Conservation (phyloP, 192 early-diverging fungal species). For the Podila minutissima region DNA sequence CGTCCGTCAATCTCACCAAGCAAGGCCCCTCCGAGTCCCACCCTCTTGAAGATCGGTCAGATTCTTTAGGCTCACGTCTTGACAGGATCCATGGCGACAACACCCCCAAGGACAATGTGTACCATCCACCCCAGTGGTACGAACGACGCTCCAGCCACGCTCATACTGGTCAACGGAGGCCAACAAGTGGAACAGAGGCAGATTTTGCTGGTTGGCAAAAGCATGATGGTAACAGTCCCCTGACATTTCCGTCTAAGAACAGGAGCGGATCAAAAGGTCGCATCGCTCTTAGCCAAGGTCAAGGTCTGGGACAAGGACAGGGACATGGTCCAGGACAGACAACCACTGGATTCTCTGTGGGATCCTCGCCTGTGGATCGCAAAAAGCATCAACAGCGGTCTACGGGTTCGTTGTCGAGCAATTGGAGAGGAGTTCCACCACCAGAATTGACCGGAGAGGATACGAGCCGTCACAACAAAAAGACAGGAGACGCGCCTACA, state of each 20-base stretch:
- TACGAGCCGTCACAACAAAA: background rate
- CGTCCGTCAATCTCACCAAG: background rate
- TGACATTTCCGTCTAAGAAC: slow-evolving; percentile 4
- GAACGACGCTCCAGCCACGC: slow-evolving; percentile 8
- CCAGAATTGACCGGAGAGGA: background rate
- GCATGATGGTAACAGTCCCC: slow-evolving; percentile 1
- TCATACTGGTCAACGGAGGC: slow-evolving; percentile 3
- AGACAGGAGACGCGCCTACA: background rate
- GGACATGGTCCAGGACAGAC: background rate
- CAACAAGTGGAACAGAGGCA: slow-evolving; percentile 21
- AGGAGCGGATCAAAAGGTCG: slow-evolving; percentile 24
- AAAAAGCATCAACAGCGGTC: slow-evolving; percentile 9
- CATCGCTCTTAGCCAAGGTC: background rate
- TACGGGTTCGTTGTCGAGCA: slow-evolving; percentile 1
- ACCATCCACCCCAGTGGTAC: slow-evolving; percentile 48
- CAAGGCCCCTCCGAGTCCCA: background rate
- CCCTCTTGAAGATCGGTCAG: background rate
- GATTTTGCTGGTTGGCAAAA: slow-evolving; percentile 23
- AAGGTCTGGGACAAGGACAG: background rate
- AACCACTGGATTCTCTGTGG: background rate
- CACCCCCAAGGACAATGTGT: slow-evolving; percentile 23
- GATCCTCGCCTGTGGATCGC: slow-evolving; percentile 16
- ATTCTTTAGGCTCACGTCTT: background rate
- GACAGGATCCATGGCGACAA: slow-evolving; percentile 1
- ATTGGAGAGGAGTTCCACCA: slow-evolving; percentile 8